Base-by-base conservation (phyloP, 2,329 filamentous ascomycete species). In the Phaeophleospora eucalypticola region DNA sequence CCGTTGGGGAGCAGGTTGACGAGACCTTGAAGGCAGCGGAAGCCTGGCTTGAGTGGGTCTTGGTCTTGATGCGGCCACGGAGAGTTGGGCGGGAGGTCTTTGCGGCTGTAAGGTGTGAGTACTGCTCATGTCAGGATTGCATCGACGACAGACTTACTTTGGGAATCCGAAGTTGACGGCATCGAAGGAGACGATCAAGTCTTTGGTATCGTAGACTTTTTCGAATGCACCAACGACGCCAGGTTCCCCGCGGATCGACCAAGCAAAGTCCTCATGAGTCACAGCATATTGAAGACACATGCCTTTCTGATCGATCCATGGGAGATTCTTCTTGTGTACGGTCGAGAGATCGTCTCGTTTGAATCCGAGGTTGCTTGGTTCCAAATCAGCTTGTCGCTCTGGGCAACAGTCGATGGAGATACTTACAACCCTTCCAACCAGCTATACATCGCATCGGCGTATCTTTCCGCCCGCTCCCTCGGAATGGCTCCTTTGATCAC, bases 1-100 rank as follows among this genome's bases (percentile, higher is more conserved):
- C 67, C 67, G 19, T 64, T 65, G 2, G 61, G 64, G 3, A 63
- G 49, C 4, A 73, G 53, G 56, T 78, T 78, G 2, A 78, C 71
- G 0, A 78, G 64, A 3, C 76, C 76, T 49, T 78, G 75, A 2
- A 75, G 63, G 52, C 75, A 79, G 2, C 73, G 67, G 58, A 79
- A 75, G 0, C 74, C 76, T 10, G 65, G 65, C 52, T 65, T 68
- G 4, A 60, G 61, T 1, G 68, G 72, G 43, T 73, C 67, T 50
- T 74, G 71, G 45, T 74, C 72, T 36, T 73, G 70, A 53, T 74
- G 72, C 2, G 71, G 69, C 72, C 71, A 74, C 2, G 71, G 71
- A 43, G 65, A 68, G 57, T 69, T 73, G 8, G 56, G 43, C 3
- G 61, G 54, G 3, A 68, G 53, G 49, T 72, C 64, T 12, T 53